phyloP scores from a whole-genome alignment of 495 filamentous ascomycete species.

The Zalerion maritima region DNA sequence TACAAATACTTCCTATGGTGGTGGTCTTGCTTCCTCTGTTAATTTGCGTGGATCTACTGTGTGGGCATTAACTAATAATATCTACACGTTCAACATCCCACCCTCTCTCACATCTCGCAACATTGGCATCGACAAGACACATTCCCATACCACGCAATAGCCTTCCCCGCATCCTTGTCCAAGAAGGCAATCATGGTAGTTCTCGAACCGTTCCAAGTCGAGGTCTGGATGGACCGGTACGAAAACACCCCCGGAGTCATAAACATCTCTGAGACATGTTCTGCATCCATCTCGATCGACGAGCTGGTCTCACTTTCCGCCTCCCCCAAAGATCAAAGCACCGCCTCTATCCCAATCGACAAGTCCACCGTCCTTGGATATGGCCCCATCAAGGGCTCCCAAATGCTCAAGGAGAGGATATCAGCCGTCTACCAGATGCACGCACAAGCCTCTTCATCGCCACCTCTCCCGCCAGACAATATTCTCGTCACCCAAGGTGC shows the following conservation, averaged over 20 bases:
- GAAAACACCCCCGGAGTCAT: constrained; percentile 55
- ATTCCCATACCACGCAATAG: constrained; percentile 2
- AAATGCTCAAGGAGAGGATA: constrained; percentile 46
- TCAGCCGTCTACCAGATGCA: constrained; percentile 47
- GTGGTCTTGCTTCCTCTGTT: too few species aligned
- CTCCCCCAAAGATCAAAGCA: constrained; percentile 23
- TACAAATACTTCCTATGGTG: too few species aligned
- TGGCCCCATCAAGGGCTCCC: constrained; percentile 56
- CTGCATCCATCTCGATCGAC: constrained; percentile 62
- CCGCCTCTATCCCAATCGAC: constrained; percentile 13
- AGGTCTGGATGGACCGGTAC: constrained; percentile 89
- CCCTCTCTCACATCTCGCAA: too few species aligned
- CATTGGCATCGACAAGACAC: constrained; percentile 5
- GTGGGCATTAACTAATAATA: too few species aligned
- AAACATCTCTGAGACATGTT: constrained; percentile 83
- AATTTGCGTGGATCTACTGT: too few species aligned
- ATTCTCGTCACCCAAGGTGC: constrained; percentile 69
- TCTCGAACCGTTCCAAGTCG: constrained; percentile 59
- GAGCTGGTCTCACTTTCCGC: constrained; percentile 48
- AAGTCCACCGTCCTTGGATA: constrained; percentile 47
- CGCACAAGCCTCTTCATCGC: constrained; percentile 28
- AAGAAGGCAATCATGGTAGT: constrained; percentile 51
- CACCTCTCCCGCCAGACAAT: constrained; percentile 44
- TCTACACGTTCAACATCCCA: too few species aligned
- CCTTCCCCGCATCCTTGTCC: constrained; percentile 3